These are phyloP conservation scores for Prototheca wickerhamii DNA, from an alignment of 163 green algal species.

Conservation along the genomic window DNA sequence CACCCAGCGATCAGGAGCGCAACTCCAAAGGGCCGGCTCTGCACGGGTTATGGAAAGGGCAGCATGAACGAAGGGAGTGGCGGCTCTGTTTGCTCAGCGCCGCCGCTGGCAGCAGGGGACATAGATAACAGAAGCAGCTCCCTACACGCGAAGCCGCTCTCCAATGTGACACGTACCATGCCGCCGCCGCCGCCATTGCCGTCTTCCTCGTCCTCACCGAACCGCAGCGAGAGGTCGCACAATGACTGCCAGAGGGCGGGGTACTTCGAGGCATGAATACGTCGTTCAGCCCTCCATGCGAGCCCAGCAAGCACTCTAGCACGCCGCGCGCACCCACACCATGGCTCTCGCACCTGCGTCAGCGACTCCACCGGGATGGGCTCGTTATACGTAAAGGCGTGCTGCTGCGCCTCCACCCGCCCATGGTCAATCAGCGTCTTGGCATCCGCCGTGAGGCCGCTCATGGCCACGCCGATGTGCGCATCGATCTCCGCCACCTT, in stretches of 20 bases:
- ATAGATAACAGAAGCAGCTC: neutral
- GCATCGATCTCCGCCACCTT: conserved; percentile 96
- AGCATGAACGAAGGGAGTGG: no score
- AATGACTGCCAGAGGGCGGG: conserved; percentile 59
- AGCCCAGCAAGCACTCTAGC: no score
- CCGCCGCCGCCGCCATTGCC: conserved; percentile 48
- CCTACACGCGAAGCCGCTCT: neutral
- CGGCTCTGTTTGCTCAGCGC: no score
- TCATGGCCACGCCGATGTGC: conserved; percentile 95
- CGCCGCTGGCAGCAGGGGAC: no score
- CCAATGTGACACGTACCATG: conserved; percentile 40
- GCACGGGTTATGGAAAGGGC: conserved; percentile 12
- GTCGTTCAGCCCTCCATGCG: no score
- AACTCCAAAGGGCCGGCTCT: conserved; percentile 96
- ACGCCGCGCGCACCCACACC: neutral
- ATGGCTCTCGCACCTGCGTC: conserved; percentile 36
- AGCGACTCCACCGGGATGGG: conserved; percentile 88
- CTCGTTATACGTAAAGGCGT: conserved; percentile 98
- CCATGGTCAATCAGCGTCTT: conserved; percentile 94
- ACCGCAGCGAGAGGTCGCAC: conserved; percentile 90
- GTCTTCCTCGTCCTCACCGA: conserved; percentile 83
- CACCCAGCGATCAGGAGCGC: conserved; percentile 90
- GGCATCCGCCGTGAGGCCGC: conserved; percentile 91
- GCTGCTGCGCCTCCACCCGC: conserved; percentile 89
- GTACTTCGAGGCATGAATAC: neutral